Evolutionary conservation across 2,329 filamentous ascomycete genomes (phyloP), one percentile per base, ranked within the genome.

Genomic region (Colletotrichum phormii): DNA sequence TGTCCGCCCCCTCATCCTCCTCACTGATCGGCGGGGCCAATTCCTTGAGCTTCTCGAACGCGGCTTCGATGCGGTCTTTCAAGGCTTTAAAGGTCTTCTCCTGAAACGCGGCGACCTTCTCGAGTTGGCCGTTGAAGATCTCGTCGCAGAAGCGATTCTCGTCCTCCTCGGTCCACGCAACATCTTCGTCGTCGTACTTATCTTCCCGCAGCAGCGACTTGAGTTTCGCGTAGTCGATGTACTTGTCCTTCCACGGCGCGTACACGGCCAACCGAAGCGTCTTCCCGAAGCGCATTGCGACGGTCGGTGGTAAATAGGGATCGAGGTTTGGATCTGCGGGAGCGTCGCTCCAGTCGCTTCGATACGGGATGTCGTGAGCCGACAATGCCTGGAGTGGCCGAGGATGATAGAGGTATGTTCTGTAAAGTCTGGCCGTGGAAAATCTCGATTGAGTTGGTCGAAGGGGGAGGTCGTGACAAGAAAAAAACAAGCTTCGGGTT

Each of bases 121-220:
- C 95, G 76, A 99, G 89, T 86, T 99, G 95, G 33, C 94, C 91
- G 80, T 98, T 98, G 83, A 98, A 92, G 76, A 98, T 89, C 86
- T 98, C 96, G 81, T 98, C 94, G 80, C 96, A 97, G 84, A 99
- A 99, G 46, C 89, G 90, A 80, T 93, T 94, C 87, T 98, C 97
- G 81, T 99, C 97, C 59, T 95, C 92, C 78, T 97, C 95, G 31
- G 95, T 98, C 97, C 97, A 99, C 53, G 90, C 86, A 64, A 86
- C 87, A 65, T 90, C 87, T 26, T 93, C 91, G 61, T 91, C 88
- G 31, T 88, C 88, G 72, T 82, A 82, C 74, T 82, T 86, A 80
- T 94, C 91, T 82, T 98, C 97, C 75, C 94, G 93, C 73, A 99
- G 86, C 72, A 99, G 89, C 79, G 89, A 88, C 88, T 98, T 98